These are phyloP conservation scores for Neurospora sp. DNA, from an alignment of 2,329 filamentous ascomycete genomes.

Conservation along the genomic window DNA sequence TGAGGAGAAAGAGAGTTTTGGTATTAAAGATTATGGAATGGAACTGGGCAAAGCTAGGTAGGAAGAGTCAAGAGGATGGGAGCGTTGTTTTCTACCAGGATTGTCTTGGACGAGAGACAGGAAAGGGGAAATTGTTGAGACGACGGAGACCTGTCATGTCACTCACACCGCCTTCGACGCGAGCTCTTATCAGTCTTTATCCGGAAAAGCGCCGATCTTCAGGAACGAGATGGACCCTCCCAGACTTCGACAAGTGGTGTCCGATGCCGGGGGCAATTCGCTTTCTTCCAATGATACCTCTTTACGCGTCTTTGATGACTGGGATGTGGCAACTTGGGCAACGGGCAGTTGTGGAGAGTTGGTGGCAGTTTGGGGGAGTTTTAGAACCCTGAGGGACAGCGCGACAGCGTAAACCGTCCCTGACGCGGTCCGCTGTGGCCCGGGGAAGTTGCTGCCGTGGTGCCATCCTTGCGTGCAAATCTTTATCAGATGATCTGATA, in stretches of 20 bases:
- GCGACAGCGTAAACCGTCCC: neutral
- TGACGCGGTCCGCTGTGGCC: neutral
- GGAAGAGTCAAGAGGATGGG: neutral
- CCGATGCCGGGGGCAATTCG: slow-evolving; percentile 3
- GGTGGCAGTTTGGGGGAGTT: neutral
- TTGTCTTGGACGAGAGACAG: neutral
- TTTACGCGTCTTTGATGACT: neutral
- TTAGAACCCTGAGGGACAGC: neutral
- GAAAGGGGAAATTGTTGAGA: slow-evolving; percentile 4
- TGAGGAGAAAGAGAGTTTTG: slow-evolving; percentile 2
- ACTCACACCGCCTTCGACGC: slow-evolving; percentile 1
- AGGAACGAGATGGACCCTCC: neutral
- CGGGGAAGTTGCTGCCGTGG: neutral
- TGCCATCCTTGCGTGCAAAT: neutral
- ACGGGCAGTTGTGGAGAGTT: neutral
- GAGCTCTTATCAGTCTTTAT: neutral
- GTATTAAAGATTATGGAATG: neutral
- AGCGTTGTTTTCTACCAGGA: neutral
- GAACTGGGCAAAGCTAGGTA: neutral
- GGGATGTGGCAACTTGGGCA: neutral
- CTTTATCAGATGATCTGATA: neutral
- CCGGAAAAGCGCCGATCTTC: neutral
- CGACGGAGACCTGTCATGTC: neutral
- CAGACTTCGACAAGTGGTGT: slow-evolving; percentile 1
- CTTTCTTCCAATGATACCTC: neutral